Conservation (phyloP, 805 yeast genomes). For the Wickerhamiella kurtzmanii region DNA sequence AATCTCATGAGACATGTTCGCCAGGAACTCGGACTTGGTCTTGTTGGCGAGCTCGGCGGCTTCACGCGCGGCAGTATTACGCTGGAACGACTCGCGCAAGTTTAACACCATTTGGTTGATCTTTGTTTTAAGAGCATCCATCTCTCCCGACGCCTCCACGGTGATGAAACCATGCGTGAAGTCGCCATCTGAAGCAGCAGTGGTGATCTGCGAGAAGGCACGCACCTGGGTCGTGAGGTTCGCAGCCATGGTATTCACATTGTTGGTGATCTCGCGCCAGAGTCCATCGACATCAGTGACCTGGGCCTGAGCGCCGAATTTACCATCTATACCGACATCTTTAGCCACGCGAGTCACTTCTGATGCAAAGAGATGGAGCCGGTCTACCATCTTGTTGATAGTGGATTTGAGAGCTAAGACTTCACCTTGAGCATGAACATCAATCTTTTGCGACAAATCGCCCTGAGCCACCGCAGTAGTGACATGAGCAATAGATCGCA, state of each 20-base stretch:
- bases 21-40: slow-evolving; percentile 80
- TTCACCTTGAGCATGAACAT: slow-evolving; percentile 84
- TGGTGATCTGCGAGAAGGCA: slow-evolving; percentile 86
- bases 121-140: slow-evolving; percentile 46
- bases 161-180: slow-evolving; percentile 71
- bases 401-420: slow-evolving; percentile 74
- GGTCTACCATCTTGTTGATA: slow-evolving; percentile 86
- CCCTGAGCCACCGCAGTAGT: slow-evolving; percentile 90
- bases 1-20: slow-evolving; percentile 78
- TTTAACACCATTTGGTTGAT: slow-evolving; percentile 74
- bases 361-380: slow-evolving; percentile 72
- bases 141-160: slow-evolving; percentile 85
- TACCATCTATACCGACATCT: slow-evolving; percentile 89
- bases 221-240: slow-evolving; percentile 83
- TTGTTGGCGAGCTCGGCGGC: slow-evolving; percentile 86
- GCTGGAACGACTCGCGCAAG: slow-evolving; percentile 75
- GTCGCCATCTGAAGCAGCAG: slow-evolving; percentile 90
- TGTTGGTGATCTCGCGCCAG: slow-evolving; percentile 85
- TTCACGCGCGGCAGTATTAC: slow-evolving; percentile 86
- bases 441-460: slow-evolving; percentile 71
- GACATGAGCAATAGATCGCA: slow-evolving; percentile 76
- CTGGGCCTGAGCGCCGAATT: slow-evolving; percentile 83
- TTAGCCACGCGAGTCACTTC: slow-evolving; percentile 85
- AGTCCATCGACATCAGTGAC: slow-evolving; percentile 82
- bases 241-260: slow-evolving; percentile 90